phyloP scores from a whole-genome alignment of 768 basidiomycete genomes.

The Russula dissimulans region DNA sequence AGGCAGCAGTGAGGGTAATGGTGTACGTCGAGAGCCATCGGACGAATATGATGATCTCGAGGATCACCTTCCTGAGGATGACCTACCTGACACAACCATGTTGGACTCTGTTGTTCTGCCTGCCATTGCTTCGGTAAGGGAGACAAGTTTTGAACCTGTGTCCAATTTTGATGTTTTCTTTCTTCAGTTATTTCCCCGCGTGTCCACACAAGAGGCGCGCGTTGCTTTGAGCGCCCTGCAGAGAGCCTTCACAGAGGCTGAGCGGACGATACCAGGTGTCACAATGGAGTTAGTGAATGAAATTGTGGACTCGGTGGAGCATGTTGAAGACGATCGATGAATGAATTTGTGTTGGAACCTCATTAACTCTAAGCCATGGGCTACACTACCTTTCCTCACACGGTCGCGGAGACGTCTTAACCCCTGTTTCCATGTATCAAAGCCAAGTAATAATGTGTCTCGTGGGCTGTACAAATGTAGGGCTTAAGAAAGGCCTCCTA shows the following conservation, averaged over 20 bases:
- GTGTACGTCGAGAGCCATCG: conserved; percentile 37
- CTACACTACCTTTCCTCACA: conserved; percentile 16
- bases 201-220: conserved; percentile 87
- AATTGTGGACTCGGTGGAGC: conserved; percentile 88
- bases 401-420: neutral
- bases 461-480: conserved; percentile 11
- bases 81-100: conserved; percentile 78
- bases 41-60: conserved; percentile 61
- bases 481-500: neutral
- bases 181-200: conserved; percentile 76
- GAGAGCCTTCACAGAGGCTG: conserved; percentile 89
- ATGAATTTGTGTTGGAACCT: neutral
- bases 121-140: conserved; percentile 85
- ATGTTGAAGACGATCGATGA: conserved; percentile 69
- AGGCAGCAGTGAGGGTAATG: conserved; percentile 25
- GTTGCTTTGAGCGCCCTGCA: conserved; percentile 79
- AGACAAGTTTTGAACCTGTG: neutral
- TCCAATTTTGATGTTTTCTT: conserved; percentile 7
- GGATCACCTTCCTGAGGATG: conserved; percentile 40
- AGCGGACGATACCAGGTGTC: conserved; percentile 91
- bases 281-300: conserved; percentile 89
- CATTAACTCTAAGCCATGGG: neutral
- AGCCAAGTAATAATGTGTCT: conserved; percentile 11
- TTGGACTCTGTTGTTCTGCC: conserved; percentile 92
- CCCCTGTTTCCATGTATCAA: conserved; percentile 9